These are phyloP conservation scores for Thelonectria rubi DNA, from an alignment of 2,329 filamentous ascomycete species.

Conservation along the genomic window DNA sequence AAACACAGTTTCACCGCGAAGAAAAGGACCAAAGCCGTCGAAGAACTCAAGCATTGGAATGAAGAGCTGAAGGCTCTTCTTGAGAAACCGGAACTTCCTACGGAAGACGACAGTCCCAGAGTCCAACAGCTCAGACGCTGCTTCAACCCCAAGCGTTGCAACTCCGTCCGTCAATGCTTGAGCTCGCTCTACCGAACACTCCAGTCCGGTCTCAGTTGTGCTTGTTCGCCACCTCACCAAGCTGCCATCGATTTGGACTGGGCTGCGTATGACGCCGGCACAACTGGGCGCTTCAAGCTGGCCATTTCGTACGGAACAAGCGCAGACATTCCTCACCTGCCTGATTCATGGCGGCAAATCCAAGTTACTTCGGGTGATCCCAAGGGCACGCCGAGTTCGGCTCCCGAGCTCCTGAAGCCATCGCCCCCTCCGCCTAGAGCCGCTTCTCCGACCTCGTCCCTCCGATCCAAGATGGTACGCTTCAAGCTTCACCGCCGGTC, in stretches of 20 bases:
- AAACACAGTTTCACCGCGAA: slow-evolving; percentile 9
- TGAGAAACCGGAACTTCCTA: slow-evolving; percentile 5
- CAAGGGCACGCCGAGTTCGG: not conserved
- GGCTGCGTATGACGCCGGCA: not conserved
- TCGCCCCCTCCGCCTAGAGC: not conserved
- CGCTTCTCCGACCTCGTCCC: not conserved
- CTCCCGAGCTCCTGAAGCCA: not conserved
- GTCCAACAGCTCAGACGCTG: slow-evolving; percentile 7
- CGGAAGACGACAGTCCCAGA: slow-evolving; percentile 8
- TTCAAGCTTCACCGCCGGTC: not conserved
- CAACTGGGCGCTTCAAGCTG: not conserved
- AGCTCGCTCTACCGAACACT: slow-evolving; percentile 1
- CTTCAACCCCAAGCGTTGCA: slow-evolving; percentile 1
- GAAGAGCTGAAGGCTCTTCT: slow-evolving; percentile 6
- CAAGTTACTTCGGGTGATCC: not conserved
- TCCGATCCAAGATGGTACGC: not conserved
- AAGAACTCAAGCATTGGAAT: slow-evolving; percentile 15
- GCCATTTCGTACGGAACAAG: slow-evolving; percentile 2
- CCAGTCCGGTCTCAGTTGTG: not conserved
- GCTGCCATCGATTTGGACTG: slow-evolving; percentile 14
- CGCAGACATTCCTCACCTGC: not conserved
- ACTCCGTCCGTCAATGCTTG: not conserved
- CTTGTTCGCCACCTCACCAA: slow-evolving; percentile 7
- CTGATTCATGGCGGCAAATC: slow-evolving; percentile 2
- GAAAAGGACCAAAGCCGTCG: slow-evolving; percentile 1